phyloP scores from a whole-genome alignment of 495 filamentous ascomycete genomes.

The Penicillium antarcticum region DNA sequence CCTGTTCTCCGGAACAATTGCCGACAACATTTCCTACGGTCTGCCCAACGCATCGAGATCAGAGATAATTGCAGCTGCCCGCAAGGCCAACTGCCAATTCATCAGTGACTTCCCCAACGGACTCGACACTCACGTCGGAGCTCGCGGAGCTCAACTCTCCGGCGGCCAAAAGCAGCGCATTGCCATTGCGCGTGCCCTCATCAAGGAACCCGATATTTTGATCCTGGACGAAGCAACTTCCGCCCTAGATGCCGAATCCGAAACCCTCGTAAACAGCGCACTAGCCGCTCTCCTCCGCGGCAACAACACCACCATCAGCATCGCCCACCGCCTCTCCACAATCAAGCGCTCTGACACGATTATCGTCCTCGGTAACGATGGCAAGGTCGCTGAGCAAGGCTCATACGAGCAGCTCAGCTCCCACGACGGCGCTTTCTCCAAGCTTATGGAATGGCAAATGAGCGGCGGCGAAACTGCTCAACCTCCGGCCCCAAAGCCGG shows the following conservation, averaged over 20 bases:
- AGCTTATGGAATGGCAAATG: constrained; percentile 99
- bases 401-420: constrained; percentile 72
- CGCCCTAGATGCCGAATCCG: constrained; percentile 94
- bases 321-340: constrained; percentile 90
- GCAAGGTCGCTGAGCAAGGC: constrained; percentile 85
- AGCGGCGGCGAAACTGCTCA: constrained; percentile 64
- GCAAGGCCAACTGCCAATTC: constrained; percentile 95
- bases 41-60: constrained; percentile 71
- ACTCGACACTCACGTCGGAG: constrained; percentile 88
- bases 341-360: constrained; percentile 94
- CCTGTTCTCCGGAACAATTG: constrained; percentile 91
- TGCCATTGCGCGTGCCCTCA: constrained; percentile 88
- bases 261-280: constrained; percentile 91
- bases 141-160: constrained; percentile 88
- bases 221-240: constrained; percentile 94
- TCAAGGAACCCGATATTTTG: constrained; percentile 94
- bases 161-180: constrained; percentile 98
- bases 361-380: constrained; percentile 80
- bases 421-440: constrained; percentile 80
- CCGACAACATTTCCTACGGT: constrained; percentile 95
- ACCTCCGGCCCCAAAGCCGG: constrained; percentile 22
- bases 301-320: constrained; percentile 92
- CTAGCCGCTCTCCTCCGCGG: constrained; percentile 75
- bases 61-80: constrained; percentile 82
- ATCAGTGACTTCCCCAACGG: constrained; percentile 96